Evolutionary conservation across 2,329 filamentous ascomycete genomes (phyloP).

Genomic region (Allantophomopsis cytisporea): DNA sequence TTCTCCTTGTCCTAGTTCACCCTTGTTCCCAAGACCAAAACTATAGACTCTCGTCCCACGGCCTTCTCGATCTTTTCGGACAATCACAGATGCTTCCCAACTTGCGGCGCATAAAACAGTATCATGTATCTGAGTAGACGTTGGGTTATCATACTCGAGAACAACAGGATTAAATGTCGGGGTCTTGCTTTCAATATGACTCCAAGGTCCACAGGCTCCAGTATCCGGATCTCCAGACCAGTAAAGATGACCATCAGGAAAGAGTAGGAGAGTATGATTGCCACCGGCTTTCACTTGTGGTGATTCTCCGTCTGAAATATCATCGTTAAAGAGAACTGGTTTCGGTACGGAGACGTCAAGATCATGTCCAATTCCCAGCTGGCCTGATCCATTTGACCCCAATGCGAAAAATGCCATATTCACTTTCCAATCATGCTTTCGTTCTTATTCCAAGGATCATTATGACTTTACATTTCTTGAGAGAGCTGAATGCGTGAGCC

Average conservation of each 20-base stretch:
- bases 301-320: slow-evolving; percentile 20
- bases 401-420: slow-evolving; percentile 41
- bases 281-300: slow-evolving; percentile 44
- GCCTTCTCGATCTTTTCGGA: slow-evolving; percentile 29
- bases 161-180: slow-evolving; percentile 1
- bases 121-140: slow-evolving; percentile 5
- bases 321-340: slow-evolving; percentile 38
- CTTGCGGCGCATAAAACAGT: slow-evolving; percentile 49
- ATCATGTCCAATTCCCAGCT: slow-evolving; percentile 57
- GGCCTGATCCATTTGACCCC: slow-evolving; percentile 66
- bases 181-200: neutral
- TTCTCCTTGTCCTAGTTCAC: slow-evolving; percentile 56
- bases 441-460: too few relatives aligned
- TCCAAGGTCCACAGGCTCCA: slow-evolving; percentile 36
- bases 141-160: slow-evolving; percentile 6
- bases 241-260: slow-evolving; percentile 42
- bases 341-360: slow-evolving; percentile 59
- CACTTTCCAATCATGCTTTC: slow-evolving; percentile 10
- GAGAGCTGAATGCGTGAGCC: too few relatives aligned
- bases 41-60: slow-evolving; percentile 39
- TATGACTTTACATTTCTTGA: too few relatives aligned
- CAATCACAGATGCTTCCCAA: slow-evolving; percentile 63
- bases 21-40: slow-evolving; percentile 54
- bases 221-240: slow-evolving; percentile 46
- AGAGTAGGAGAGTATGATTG: slow-evolving; percentile 73